Conservation (phyloP, 148 eudicot genomes). For the Vaccinium corymbosum region DNA sequence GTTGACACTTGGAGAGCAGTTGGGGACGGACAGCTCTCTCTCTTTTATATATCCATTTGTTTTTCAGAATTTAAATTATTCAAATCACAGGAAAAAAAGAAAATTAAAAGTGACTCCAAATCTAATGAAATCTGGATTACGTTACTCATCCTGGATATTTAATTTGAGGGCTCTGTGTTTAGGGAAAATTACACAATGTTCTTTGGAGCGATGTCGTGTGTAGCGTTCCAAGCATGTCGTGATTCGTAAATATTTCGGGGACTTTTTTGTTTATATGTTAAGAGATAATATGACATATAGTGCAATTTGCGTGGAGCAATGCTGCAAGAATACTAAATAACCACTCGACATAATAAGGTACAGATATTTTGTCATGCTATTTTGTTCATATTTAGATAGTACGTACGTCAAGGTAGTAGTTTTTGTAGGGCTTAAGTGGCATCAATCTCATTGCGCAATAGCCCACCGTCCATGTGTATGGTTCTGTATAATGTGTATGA, state of each 20-base stretch:
- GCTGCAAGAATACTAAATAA: too few species aligned
- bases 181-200: background rate
- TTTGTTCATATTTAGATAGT: background rate
- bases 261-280: too few species aligned
- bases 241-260: too few species aligned
- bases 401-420: background rate
- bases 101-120: background rate
- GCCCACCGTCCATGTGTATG: background rate
- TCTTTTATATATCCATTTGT: background rate
- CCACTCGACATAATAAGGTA: too few species aligned
- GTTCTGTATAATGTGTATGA: background rate
- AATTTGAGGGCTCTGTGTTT: too few species aligned
- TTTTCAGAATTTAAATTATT: background rate
- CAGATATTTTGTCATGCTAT: background rate
- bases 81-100: background rate
- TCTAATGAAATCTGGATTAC: background rate
- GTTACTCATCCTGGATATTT: background rate
- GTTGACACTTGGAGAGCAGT: slow-evolving; percentile 11
- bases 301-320: too few species aligned
- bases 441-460: background rate
- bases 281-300: too few species aligned
- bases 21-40: slow-evolving; percentile 2
- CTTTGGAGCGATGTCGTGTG: background rate
- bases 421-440: background rate
- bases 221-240: too few species aligned